Evolutionary conservation across 2,329 filamentous ascomycete species (phyloP).

Genomic region (Trichoderma koningii): DNA sequence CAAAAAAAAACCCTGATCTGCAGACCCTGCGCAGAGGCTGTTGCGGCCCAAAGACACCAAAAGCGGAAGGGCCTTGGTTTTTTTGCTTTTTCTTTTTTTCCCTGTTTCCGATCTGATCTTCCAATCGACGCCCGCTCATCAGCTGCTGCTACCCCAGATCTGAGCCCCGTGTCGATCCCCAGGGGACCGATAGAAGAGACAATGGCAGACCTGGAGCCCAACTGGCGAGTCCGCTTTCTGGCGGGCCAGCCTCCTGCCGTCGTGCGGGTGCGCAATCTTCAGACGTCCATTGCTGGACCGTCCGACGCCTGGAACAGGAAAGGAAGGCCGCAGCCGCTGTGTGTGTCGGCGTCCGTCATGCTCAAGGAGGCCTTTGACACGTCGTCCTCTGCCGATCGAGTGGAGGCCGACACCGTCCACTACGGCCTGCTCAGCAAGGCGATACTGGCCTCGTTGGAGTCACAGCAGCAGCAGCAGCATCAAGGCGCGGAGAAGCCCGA

Average conservation of each 20-base stretch:
- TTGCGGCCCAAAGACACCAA: conserved; percentile 3
- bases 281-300: conserved; percentile 57
- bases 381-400: conserved; percentile 59
- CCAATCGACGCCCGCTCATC: neutral
- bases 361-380: conserved; percentile 58
- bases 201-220: conserved; percentile 31
- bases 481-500: neutral
- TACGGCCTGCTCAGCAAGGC: conserved; percentile 72
- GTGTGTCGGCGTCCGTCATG: conserved; percentile 61
- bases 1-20: conserved; percentile 16
- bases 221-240: conserved; percentile 33
- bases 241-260: conserved; percentile 43
- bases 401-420: conserved; percentile 72
- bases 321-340: conserved; percentile 61
- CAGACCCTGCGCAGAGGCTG: neutral
- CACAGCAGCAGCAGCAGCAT: conserved; percentile 25
- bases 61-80: conserved; percentile 2
- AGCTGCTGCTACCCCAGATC: neutral
- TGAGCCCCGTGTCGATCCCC: neutral
- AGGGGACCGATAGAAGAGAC: conserved; percentile 31
- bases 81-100: neutral
- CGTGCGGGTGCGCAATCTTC: conserved; percentile 65
- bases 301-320: conserved; percentile 69
- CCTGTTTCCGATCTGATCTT: neutral
- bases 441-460: conserved; percentile 53